Percentiles rank a stretch among this genome's conserved stretches.
These are phyloP conservation scores for Carallia brachiata DNA, from an alignment of 345 rosid species.

Conservation along the genomic window DNA sequence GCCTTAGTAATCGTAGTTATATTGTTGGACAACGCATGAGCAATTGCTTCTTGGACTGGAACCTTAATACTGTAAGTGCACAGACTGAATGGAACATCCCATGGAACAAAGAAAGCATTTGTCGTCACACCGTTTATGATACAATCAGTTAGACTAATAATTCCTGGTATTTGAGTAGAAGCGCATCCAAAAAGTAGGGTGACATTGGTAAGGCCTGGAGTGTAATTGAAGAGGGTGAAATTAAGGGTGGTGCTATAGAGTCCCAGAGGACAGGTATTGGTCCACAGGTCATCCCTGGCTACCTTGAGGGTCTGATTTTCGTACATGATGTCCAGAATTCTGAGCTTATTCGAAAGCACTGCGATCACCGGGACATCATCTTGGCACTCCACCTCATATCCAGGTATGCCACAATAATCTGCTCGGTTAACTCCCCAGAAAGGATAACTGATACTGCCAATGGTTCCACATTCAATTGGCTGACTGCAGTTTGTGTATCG, in stretches of 20 bases:
- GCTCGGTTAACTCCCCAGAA: conserved; percentile 32
- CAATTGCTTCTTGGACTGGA: conserved; percentile 13
- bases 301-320: conserved; percentile 3
- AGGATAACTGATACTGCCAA: conserved; percentile 21
- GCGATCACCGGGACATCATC: conserved; percentile 7
- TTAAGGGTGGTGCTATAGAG: conserved; percentile 1
- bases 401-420: conserved; percentile 29
- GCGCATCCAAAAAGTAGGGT: conserved; percentile 12
- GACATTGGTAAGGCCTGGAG: conserved; percentile 6
- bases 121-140: background rate
- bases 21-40: conserved; percentile 7
- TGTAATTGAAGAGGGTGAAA: conserved; percentile 5
- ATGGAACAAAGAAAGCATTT: background rate
- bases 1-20: background rate
- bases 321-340: conserved; percentile 4
- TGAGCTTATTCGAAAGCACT: conserved; percentile 9
- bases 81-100: background rate
- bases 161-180: background rate
- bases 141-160: background rate
- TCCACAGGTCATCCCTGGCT: conserved; percentile 25
- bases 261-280: background rate
- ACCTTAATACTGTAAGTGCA: conserved; percentile 14
- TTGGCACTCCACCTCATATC: conserved; percentile 24
- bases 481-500: conserved; percentile 17
- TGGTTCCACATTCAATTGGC: conserved; percentile 20